These are phyloP conservation scores for Gentiana dahurica DNA, from an alignment of 257 asterid genomes.

Conservation along the genomic window DNA sequence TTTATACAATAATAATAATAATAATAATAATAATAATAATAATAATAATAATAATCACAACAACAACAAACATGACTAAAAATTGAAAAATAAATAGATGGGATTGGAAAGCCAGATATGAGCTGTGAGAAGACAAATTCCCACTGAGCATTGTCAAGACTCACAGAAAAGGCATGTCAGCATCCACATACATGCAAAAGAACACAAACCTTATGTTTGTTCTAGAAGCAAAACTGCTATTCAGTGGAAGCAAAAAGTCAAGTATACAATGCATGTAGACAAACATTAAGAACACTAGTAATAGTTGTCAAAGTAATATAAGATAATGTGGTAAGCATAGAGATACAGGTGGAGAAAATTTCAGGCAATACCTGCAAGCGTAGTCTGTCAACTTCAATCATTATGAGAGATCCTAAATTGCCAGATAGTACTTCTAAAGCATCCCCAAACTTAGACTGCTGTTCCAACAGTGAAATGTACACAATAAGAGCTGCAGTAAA, in stretches of 20 bases:
- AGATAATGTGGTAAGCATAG: background rate
- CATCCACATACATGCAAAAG: background rate
- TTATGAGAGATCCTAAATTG: constrained; percentile 81
- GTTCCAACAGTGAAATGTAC: constrained; percentile 81
- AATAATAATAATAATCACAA: no score
- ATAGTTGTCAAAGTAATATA: no score
- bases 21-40: no score
- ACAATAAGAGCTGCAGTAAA: constrained; percentile 80
- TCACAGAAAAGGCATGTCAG: background rate
- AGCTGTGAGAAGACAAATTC: no score
- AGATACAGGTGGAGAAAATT: constrained; percentile 10
- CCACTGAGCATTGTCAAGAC: background rate
- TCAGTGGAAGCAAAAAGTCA: no score
- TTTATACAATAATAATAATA: no score
- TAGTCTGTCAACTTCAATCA: constrained; percentile 84
- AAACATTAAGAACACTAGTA: no score
- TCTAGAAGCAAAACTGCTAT: background rate
- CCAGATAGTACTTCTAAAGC: constrained; percentile 87
- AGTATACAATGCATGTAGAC: no score
- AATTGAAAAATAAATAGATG: no score
- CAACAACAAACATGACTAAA: no score
- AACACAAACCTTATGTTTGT: background rate
- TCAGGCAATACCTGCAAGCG: constrained; percentile 73
- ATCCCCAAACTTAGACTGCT: constrained; percentile 66
- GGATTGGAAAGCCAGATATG: no score